phyloP scores from a whole-genome alignment of 140 eudicot species.

The Erigeron philadelphicus region DNA sequence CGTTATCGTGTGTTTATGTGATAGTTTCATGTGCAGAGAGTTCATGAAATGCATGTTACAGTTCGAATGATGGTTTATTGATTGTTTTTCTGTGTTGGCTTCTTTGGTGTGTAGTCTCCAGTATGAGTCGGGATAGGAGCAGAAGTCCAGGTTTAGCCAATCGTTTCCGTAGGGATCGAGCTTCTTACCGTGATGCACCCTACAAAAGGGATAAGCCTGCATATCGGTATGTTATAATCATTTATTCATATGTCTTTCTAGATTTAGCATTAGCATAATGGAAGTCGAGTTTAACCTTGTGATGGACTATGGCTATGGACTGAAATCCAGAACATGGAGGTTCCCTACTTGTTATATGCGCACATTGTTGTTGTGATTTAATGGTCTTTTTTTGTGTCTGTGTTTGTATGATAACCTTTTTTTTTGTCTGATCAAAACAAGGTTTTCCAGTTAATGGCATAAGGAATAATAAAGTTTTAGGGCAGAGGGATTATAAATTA shows the following conservation, averaged over 20 bases:
- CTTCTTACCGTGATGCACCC: conserved; percentile 49
- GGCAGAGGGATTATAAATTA: not conserved
- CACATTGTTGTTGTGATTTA: conserved; percentile 8
- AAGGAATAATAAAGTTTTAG: not conserved
- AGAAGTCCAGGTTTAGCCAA: conserved; percentile 40
- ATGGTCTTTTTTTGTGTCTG: not conserved
- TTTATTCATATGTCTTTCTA: not conserved
- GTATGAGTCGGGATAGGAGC: conserved; percentile 48
- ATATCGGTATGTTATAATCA: conserved; percentile 26
- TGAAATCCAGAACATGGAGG: conserved; percentile 1
- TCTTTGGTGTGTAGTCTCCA: conserved; percentile 9
- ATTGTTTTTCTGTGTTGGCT: not conserved
- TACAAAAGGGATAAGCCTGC: conserved; percentile 45
- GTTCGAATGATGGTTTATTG: conserved; percentile 2
- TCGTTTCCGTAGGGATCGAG: conserved; percentile 38
- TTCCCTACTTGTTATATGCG: not conserved
- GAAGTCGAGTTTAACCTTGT: not conserved
- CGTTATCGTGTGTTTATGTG: not conserved
- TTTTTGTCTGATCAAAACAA: not conserved
- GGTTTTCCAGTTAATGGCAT: conserved; percentile 5
- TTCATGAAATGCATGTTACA: too few relatives aligned
- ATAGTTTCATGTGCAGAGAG: too few relatives aligned
- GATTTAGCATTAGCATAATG: conserved; percentile 13
- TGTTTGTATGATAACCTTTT: not conserved
- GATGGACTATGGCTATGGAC: conserved; percentile 2